Percentiles rank a stretch among this genome's conserved stretches.
Evolutionary conservation across 148 eudicot species (phyloP).

Genomic region (Polygonum aviculare): DNA sequence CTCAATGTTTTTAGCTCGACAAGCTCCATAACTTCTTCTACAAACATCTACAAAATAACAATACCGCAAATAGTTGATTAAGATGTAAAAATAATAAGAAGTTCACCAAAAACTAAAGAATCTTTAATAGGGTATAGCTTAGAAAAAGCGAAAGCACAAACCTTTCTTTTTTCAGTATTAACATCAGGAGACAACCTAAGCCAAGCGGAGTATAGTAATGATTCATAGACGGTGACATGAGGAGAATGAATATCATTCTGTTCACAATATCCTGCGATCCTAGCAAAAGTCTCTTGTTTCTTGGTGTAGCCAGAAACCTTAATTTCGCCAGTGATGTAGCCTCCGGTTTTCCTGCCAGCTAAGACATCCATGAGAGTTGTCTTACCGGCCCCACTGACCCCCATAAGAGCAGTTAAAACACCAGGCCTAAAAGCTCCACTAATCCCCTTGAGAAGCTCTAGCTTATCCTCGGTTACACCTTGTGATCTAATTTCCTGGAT

Average conservation of each 20-base stretch:
- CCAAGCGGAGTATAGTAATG: constrained; percentile 71
- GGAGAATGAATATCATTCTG: constrained; percentile 84
- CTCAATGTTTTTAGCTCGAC: constrained; percentile 30
- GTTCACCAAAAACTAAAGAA: no score
- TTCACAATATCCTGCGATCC: constrained; percentile 84
- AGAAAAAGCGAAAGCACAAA: constrained; percentile 1
- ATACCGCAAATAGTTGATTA: background rate
- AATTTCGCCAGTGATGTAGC: constrained; percentile 62
- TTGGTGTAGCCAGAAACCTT: constrained; percentile 74
- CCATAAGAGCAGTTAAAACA: constrained; percentile 73
- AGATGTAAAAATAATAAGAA: background rate
- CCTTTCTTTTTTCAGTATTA: constrained; percentile 42
- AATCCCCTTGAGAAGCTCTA: constrained; percentile 56
- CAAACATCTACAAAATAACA: constrained; percentile 31
- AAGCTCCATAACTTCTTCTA: constrained; percentile 53
- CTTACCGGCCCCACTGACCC: constrained; percentile 92
- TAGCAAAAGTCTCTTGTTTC: constrained; percentile 73
- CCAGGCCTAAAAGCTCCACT: constrained; percentile 86
- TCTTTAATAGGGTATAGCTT: no score
- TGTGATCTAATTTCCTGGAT: constrained; percentile 66
- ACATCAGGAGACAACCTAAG: constrained; percentile 62
- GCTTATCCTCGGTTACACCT: constrained; percentile 47
- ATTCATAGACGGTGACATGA: constrained; percentile 69
- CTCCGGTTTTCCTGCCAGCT: constrained; percentile 87
- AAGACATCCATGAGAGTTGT: constrained; percentile 83